Conservation (phyloP, 2,329 filamentous ascomycete genomes). For the Cyphellophora attinorum region DNA sequence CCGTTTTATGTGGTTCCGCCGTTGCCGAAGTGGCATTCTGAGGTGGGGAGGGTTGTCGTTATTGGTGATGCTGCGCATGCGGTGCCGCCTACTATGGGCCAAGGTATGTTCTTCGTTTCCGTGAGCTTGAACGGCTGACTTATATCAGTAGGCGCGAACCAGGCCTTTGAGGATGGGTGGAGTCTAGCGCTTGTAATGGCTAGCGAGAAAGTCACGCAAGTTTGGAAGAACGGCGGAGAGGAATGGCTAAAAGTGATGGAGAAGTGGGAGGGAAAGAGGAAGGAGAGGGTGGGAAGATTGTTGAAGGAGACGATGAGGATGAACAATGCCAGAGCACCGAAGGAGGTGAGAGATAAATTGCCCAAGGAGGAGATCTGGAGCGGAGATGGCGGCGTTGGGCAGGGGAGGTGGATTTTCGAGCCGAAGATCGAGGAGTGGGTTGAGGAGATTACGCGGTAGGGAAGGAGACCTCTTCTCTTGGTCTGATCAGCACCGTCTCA, state of each 20-base stretch:
- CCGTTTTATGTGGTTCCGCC: conserved; percentile 41
- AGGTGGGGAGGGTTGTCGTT: conserved; percentile 38
- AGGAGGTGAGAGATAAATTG: not conserved
- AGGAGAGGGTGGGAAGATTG: conserved; percentile 37
- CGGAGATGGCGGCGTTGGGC: not conserved
- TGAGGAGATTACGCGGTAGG: too few species aligned
- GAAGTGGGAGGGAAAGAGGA: conserved; percentile 38
- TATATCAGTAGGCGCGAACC: too few species aligned
- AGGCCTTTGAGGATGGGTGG: conserved; percentile 47
- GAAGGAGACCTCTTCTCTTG: too few species aligned
- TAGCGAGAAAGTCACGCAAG: too few species aligned
- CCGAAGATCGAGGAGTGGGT: not conserved
- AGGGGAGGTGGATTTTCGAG: not conserved
- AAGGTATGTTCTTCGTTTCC: too few species aligned
- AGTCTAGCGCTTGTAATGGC: conserved; percentile 34
- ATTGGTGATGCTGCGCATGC: conserved; percentile 51
- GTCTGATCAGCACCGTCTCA: too few species aligned
- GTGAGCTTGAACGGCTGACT: too few species aligned
- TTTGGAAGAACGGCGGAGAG: conserved; percentile 29
- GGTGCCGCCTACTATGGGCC: conserved; percentile 43
- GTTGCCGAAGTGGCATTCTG: conserved; percentile 42
- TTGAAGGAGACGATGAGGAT: conserved; percentile 40
- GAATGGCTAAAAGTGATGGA: conserved; percentile 11
- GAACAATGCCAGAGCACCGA: conserved; percentile 36
- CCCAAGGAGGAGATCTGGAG: not conserved